A percentile compares a stretch with the other conserved stretches of the same genome.
phyloP scores from a whole-genome alignment of 2,329 filamentous ascomycete genomes.

The Epichloe glyceriae region DNA sequence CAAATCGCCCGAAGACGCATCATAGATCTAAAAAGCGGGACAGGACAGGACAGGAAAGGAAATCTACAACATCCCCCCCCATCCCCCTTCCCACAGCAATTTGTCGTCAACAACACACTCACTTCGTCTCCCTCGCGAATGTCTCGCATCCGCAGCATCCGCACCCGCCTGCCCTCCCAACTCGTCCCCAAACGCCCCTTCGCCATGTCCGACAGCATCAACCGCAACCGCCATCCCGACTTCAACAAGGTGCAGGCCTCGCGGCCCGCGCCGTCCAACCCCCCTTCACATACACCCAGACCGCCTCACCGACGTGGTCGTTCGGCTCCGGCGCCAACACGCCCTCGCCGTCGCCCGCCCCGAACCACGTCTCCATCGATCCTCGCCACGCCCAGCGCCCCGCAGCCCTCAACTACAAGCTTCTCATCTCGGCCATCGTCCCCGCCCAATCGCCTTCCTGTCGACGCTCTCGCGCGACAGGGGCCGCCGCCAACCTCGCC shows the following conservation, averaged over 20 bases:
- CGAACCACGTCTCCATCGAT: conserved; percentile 62
- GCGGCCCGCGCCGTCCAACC: conserved; percentile 46
- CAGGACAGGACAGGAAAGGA: background rate
- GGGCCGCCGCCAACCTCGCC: conserved; percentile 53
- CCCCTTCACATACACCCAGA: conserved; percentile 46
- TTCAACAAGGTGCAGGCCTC: conserved; percentile 60
- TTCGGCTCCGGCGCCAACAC: conserved; percentile 53
- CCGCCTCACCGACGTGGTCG: conserved; percentile 51
- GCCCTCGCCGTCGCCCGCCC: conserved; percentile 8
- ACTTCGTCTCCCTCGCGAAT: background rate
- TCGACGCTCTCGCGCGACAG: conserved; percentile 47
- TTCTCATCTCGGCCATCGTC: conserved; percentile 71
- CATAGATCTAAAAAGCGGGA: background rate
- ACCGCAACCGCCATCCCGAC: conserved; percentile 59
- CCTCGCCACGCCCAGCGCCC: conserved; percentile 61
- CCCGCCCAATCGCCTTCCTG: conserved; percentile 63
- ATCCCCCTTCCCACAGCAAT: background rate
- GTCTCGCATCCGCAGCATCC: background rate
- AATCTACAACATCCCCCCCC: background rate
- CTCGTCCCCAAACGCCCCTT: background rate
- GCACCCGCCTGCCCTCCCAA: background rate
- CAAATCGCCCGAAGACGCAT: background rate
- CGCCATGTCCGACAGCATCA: conserved; percentile 16
- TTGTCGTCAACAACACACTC: background rate
- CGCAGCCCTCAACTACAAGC: conserved; percentile 71